Percentiles rank a stretch among this genome's conserved stretches.
phyloP scores from a whole-genome alignment of 441 rosid species.

The Euphorbia schlechtendalii region DNA sequence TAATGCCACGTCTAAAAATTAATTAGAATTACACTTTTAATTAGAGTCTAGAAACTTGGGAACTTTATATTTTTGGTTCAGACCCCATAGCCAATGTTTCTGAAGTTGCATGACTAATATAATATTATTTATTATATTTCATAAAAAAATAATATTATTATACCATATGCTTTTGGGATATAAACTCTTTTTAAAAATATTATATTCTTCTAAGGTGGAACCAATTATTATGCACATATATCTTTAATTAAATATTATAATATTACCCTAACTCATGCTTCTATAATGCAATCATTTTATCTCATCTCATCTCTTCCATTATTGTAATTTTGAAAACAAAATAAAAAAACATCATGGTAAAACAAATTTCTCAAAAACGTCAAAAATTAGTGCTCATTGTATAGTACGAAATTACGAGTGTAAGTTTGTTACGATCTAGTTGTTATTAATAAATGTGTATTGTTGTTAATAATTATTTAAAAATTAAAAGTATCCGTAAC shows the following conservation, averaged over 20 bases:
- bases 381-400: too few species aligned
- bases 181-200: slow-evolving; percentile 19
- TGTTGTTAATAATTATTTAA: too few species aligned
- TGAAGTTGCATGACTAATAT: slow-evolving; percentile 36
- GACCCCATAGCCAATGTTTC: slow-evolving; percentile 51
- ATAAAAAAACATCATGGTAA: background rate
- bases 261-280: slow-evolving; percentile 23
- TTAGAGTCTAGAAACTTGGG: slow-evolving; percentile 44
- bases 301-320: background rate
- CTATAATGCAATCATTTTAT: slow-evolving; percentile 31
- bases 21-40: slow-evolving; percentile 8
- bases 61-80: slow-evolving; percentile 26
- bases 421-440: too few species aligned
- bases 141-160: too few species aligned
- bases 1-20: slow-evolving; percentile 35
- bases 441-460: too few species aligned
- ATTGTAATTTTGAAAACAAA: background rate
- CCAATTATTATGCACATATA: slow-evolving; percentile 54
- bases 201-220: slow-evolving; percentile 34
- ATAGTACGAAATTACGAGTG: too few species aligned
- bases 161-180: slow-evolving; percentile 10
- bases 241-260: slow-evolving; percentile 15
- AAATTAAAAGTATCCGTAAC: too few species aligned
- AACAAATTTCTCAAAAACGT: background rate
- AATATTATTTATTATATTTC: too few species aligned